These are phyloP conservation scores for Scutellaria galericulata DNA, from an alignment of 257 asterid genomes.

Conservation along the genomic window DNA sequence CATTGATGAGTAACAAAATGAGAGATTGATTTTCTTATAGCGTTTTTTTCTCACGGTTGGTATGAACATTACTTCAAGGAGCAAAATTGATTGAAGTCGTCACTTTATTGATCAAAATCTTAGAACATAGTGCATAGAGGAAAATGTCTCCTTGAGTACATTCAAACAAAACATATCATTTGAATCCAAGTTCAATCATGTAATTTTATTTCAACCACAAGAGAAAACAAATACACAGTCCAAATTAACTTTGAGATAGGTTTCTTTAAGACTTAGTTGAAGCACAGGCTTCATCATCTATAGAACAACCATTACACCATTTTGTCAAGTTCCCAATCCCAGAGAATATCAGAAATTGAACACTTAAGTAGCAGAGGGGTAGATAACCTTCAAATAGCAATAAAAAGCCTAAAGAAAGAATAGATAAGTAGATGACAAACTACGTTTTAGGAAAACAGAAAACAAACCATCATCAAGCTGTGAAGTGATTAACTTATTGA, in stretches of 20 bases:
- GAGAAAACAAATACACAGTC: neutral
- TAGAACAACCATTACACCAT: too few species aligned
- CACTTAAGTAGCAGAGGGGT: neutral
- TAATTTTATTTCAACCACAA: neutral
- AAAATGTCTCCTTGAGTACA: neutral
- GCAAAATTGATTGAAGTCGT: neutral
- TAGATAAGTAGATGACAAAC: neutral
- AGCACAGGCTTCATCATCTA: neutral
- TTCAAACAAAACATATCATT: neutral
- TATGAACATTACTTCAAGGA: neutral
- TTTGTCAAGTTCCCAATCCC: neutral
- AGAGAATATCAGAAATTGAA: neutral
- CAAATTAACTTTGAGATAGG: neutral
- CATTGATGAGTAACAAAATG: neutral
- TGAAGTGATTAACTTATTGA: slow-evolving; percentile 32
- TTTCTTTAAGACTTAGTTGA: neutral
- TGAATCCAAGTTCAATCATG: neutral
- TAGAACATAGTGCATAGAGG: neutral
- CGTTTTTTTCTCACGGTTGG: neutral
- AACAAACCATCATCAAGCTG: slow-evolving; percentile 38
- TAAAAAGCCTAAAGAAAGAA: slow-evolving; percentile 1
- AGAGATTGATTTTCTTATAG: slow-evolving; percentile 4
- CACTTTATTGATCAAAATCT: neutral
- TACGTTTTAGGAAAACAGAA: neutral
- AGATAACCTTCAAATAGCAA: neutral